Evolutionary conservation across 2,329 filamentous ascomycete genomes (phyloP).

Genomic region (Rutstroemia sydowiana): DNA sequence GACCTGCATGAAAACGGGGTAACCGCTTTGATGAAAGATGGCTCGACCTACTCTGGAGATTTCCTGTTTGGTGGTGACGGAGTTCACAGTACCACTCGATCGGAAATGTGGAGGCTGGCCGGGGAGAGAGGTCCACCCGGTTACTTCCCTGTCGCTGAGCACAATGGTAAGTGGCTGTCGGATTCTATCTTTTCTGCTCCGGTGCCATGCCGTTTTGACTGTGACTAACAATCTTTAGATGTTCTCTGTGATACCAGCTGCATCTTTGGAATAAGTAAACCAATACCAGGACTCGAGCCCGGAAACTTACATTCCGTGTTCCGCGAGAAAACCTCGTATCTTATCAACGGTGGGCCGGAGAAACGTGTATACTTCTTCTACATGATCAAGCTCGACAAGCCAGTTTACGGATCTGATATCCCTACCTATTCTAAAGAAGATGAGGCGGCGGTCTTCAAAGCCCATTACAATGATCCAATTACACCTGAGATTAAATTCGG

Average conservation of each 20-base stretch:
- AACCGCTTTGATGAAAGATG: constrained; percentile 4
- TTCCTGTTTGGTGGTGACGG: constrained; percentile 13
- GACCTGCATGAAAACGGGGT: constrained; percentile 5
- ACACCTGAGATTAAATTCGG: constrained; percentile 11
- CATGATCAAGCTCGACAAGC: constrained; percentile 14
- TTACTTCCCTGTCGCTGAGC: constrained; percentile 3
- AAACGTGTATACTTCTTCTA: constrained; percentile 14
- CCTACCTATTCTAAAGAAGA: constrained; percentile 17
- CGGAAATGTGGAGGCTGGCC: constrained; percentile 25
- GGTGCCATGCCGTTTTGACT: not conserved
- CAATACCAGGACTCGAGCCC: constrained; percentile 9
- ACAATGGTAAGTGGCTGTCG: constrained; percentile 7
- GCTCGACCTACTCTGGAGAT: constrained; percentile 6
- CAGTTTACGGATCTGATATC: constrained; percentile 12
- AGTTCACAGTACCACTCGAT: constrained; percentile 17
- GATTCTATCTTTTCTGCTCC: not conserved
- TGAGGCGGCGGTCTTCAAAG: constrained; percentile 6
- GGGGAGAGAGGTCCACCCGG: constrained; percentile 13
- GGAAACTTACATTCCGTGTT: constrained; percentile 10
- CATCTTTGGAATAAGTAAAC: constrained; percentile 17
- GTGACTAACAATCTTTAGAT: not conserved
- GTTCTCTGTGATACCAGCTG: constrained; percentile 12
- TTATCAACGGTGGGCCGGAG: constrained; percentile 13
- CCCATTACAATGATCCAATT: constrained; percentile 9
- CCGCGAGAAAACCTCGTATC: constrained; percentile 10